These are phyloP conservation scores for Candida sithepensis DNA, from an alignment of 805 yeast genomes.

Conservation along the genomic window DNA sequence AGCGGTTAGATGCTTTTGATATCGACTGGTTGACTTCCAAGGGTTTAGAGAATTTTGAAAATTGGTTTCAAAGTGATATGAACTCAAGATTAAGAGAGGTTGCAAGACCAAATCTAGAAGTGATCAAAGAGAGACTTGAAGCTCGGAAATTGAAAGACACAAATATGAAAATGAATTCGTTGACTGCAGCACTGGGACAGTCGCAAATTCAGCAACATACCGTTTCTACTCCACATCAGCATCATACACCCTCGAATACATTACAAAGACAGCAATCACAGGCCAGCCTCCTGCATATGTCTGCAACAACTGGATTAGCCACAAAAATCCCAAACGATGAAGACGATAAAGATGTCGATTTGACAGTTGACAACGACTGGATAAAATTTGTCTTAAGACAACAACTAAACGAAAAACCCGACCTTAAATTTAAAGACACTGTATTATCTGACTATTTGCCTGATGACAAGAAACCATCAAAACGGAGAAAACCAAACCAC, in stretches of 20 bases:
- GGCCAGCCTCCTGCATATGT: slow-evolving; percentile 5
- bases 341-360: slow-evolving; percentile 7
- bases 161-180: slow-evolving; percentile 30
- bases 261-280: slow-evolving; percentile 12
- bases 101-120: slow-evolving; percentile 30
- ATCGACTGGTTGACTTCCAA: slow-evolving; percentile 39
- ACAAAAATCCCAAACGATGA: not conserved
- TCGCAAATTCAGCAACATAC: slow-evolving; percentile 21
- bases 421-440: slow-evolving; percentile 26
- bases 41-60: slow-evolving; percentile 49
- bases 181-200: slow-evolving; percentile 32
- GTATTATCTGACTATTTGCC: slow-evolving; percentile 27
- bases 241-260: slow-evolving; percentile 8
- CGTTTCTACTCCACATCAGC: slow-evolving; percentile 3
- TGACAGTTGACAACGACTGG: slow-evolving; percentile 32
- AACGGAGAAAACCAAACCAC: slow-evolving; percentile 17
- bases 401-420: slow-evolving; percentile 23
- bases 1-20: slow-evolving; percentile 52
- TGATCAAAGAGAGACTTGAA: slow-evolving; percentile 22
- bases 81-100: slow-evolving; percentile 41
- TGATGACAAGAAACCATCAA: slow-evolving; percentile 20
- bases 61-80: slow-evolving; percentile 51
- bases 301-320: not conserved
- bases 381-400: slow-evolving; percentile 28
- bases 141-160: slow-evolving; percentile 20